Evolutionary conservation across 2,329 filamentous ascomycete species (phyloP), one percentile per base, ranked within the genome.

Genomic region (Penicillium expansum): DNA sequence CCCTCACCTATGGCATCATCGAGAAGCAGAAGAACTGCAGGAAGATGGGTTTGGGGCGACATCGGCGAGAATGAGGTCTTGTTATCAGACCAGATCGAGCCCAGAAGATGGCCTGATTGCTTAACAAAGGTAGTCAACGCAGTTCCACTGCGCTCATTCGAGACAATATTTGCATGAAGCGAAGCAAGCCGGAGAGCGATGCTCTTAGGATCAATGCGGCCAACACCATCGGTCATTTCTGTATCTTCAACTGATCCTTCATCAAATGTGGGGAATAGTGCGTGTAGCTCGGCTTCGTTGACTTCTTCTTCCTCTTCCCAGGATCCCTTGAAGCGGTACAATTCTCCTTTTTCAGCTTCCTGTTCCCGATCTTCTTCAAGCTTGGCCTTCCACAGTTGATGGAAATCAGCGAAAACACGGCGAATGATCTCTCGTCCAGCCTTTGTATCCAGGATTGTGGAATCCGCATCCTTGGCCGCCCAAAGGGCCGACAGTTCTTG

Each of bases 241-340:
- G 62, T 65, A 49, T 73, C 71, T 45, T 77, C 70, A 2, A 76
- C 74, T 2, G 78, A 72, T 1, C 82, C 80, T 1, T 83, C 81
- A 14, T 90, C 86, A 61, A 86, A 95, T 5, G 83, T 84, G 1
- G 93, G 93, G 76, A 97, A 97, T 7, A 97, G 78, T 61, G 89
- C 83, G 20, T 87, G 82, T 62, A 96, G 87, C 61, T 94, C 90
- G 54, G 88, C 83, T 60, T 88, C 83, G 51, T 91, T 85, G 10
- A 84, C 79, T 65, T 89, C 87, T 55, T 95, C 89, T 62, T 90
- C 86, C 47, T 92, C 87, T 59, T 92, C 89, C 38, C 84, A 77
- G 38, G 86, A 87, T 32, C 92, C 93, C 61, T 86, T 85, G 76
- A 94, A 97, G 20, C 86, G 87, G 74, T 96, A 99, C 38, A 96